Percentiles rank a stretch among this genome's conserved stretches.
Conservation (phyloP, 345 rosid species). For the Brassica carinata region DNA sequence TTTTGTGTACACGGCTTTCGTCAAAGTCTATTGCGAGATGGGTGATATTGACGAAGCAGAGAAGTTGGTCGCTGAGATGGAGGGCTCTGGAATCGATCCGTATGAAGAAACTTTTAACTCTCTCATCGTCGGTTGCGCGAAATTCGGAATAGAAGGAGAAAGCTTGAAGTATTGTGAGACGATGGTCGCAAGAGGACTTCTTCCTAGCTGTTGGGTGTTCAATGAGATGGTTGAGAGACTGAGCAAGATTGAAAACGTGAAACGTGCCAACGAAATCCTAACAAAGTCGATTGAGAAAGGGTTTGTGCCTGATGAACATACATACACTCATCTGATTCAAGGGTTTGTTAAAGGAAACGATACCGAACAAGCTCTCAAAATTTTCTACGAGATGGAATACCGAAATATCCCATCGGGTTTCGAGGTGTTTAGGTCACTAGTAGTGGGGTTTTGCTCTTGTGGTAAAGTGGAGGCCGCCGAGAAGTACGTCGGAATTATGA, state of each 20-base stretch:
- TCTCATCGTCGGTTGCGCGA: conserved; percentile 58
- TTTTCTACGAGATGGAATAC: conserved; percentile 73
- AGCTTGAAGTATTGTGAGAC: conserved; percentile 49
- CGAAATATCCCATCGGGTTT: conserved; percentile 49
- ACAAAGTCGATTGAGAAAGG: conserved; percentile 59
- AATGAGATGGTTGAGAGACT: conserved; percentile 56
- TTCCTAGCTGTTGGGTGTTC: conserved; percentile 56
- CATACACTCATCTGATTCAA: conserved; percentile 52
- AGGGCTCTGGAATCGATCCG: conserved; percentile 48
- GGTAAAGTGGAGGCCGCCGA: conserved; percentile 61
- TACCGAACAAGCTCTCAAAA: conserved; percentile 59
- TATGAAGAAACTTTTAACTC: conserved; percentile 58
- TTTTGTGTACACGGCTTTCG: conserved; percentile 58
- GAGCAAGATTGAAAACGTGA: conserved; percentile 37
- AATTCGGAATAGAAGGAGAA: conserved; percentile 49
- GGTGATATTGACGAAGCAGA: conserved; percentile 56
- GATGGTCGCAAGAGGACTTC: conserved; percentile 52
- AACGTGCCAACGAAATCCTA: conserved; percentile 49
- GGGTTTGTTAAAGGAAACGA: conserved; percentile 52
- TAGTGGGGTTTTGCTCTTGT: conserved; percentile 48
- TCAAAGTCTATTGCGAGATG: conserved; percentile 48
- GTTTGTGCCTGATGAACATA: conserved; percentile 50
- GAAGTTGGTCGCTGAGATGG: conserved; percentile 58
- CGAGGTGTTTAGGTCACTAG: conserved; percentile 44
- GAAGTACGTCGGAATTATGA: conserved; percentile 55